Evolutionary conservation across 2,329 filamentous ascomycete species (phyloP).

Genomic region (Samsoniella hepiali): DNA sequence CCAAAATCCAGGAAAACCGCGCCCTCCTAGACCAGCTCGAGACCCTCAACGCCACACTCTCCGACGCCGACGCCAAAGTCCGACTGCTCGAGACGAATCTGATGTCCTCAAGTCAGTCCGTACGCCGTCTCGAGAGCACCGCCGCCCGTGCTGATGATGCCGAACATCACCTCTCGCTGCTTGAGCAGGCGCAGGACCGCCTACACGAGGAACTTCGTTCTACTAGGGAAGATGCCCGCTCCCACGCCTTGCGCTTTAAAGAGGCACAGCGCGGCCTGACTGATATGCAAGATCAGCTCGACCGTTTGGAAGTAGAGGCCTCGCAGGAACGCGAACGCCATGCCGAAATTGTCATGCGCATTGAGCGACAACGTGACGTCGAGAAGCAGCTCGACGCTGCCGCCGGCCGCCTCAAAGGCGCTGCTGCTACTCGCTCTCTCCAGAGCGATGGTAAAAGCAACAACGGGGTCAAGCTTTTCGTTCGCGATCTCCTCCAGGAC

Average conservation of each 20-base stretch:
- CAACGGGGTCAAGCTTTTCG: constrained; percentile 85
- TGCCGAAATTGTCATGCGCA: constrained; percentile 72
- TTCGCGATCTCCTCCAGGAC: constrained; percentile 91
- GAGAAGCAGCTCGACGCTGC: constrained; percentile 79
- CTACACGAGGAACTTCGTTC: constrained; percentile 65
- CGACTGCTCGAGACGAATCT: constrained; percentile 73
- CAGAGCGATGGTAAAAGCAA: constrained; percentile 57
- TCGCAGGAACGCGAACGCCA: constrained; percentile 78
- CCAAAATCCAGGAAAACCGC: constrained; percentile 79
- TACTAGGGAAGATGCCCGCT: constrained; percentile 71
- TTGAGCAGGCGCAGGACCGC: constrained; percentile 77
- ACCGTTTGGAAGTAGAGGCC: constrained; percentile 81
- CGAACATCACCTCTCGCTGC: constrained; percentile 72
- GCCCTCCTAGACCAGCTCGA: constrained; percentile 81
- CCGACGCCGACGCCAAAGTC: constrained; percentile 76
- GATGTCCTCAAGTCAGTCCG: constrained; percentile 71
- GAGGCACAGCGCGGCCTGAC: constrained; percentile 76
- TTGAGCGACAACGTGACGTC: constrained; percentile 79
- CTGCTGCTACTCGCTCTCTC: constrained; percentile 67
- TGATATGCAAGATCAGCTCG: constrained; percentile 81
- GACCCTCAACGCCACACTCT: constrained; percentile 71
- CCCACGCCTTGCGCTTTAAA: constrained; percentile 79
- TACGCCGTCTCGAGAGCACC: constrained; percentile 70
- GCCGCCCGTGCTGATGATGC: constrained; percentile 72
- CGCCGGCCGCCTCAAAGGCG: constrained; percentile 75